These are phyloP conservation scores for Hyaloscypha variabilis DNA, from an alignment of 495 filamentous ascomycete genomes.

Conservation along the genomic window DNA sequence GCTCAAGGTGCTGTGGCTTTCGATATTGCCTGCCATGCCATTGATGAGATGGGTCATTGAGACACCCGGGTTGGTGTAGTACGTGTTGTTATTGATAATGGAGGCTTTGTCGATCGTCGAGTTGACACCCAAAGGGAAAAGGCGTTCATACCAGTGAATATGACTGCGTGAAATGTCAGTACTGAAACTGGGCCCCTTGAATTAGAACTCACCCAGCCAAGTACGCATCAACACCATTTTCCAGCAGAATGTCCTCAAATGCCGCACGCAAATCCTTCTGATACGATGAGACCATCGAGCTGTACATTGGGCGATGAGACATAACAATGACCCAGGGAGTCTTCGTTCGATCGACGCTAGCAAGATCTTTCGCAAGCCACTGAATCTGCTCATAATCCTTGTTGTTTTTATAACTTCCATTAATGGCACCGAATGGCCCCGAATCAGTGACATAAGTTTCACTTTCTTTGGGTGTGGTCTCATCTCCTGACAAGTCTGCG, in stretches of 20 bases:
- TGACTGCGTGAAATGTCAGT: conserved; percentile 20
- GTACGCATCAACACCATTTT: conserved; percentile 52
- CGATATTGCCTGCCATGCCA: conserved; percentile 39
- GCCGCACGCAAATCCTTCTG: conserved; percentile 37
- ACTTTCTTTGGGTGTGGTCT: conserved; percentile 41
- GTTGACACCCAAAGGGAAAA: conserved; percentile 40
- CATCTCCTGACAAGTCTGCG: conserved; percentile 41
- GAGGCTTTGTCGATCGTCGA: conserved; percentile 37
- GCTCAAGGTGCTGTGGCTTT: conserved; percentile 38
- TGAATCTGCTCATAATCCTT: conserved; percentile 47
- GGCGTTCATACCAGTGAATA: conserved; percentile 41
- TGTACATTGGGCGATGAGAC: conserved; percentile 57
- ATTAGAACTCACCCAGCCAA: conserved; percentile 42
- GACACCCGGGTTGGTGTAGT: conserved; percentile 38
- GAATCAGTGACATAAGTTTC: conserved; percentile 51
- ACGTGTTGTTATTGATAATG: conserved; percentile 41
- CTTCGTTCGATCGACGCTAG: conserved; percentile 48
- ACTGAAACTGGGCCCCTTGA: background rate
- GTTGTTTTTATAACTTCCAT: conserved; percentile 36
- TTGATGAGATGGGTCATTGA: conserved; percentile 41
- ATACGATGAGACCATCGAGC: conserved; percentile 31
- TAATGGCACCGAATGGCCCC: conserved; percentile 51
- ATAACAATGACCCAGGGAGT: conserved; percentile 59
- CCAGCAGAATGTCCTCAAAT: conserved; percentile 50
- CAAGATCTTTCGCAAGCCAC: conserved; percentile 52